These are phyloP conservation scores for Stagonosporopsis rhizophila DNA, from an alignment of 2,329 filamentous ascomycete genomes.

Conservation along the genomic window DNA sequence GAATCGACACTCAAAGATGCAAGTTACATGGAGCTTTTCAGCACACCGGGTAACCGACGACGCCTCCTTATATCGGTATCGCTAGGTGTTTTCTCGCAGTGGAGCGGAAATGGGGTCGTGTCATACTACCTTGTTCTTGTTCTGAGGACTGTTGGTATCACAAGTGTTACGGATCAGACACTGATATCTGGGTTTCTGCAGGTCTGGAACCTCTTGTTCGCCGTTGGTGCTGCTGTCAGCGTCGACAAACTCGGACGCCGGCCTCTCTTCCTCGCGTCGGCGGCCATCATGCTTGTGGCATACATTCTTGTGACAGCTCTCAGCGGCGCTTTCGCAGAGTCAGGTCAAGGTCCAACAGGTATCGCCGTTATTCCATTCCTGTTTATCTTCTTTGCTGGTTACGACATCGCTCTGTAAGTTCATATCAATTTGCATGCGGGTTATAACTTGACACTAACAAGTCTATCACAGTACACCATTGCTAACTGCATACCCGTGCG, in stretches of 20 bases:
- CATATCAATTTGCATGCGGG: not conserved
- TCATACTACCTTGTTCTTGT: constrained; percentile 48
- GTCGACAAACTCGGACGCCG: constrained; percentile 54
- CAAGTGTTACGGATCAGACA: constrained; percentile 40
- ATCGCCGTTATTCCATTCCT: constrained; percentile 21
- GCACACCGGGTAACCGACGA: constrained; percentile 45
- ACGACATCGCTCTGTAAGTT: constrained; percentile 43
- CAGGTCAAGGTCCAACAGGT: constrained; percentile 1
- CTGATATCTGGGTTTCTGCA: constrained; percentile 50
- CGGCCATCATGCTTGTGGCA: constrained; percentile 52
- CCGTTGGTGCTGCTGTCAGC: constrained; percentile 48
- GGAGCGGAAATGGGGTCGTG: constrained; percentile 50
- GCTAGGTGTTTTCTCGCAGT: constrained; percentile 48
- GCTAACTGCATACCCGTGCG: constrained; percentile 38
- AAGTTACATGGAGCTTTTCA: constrained; percentile 23
- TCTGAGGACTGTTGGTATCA: constrained; percentile 49
- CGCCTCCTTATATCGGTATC: constrained; percentile 49
- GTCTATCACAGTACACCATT: constrained; percentile 34
- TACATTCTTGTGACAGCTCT: constrained; percentile 53
- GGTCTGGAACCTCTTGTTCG: constrained; percentile 49
- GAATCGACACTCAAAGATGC: constrained; percentile 22
- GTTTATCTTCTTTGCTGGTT: constrained; percentile 24
- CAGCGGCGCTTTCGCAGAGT: constrained; percentile 38
- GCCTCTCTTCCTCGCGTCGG: constrained; percentile 52
- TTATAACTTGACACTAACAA: constrained; percentile 20